Base-by-base conservation (phyloP, 768 basidiomycete genomes). In the Symmetrospora coprosmae region DNA sequence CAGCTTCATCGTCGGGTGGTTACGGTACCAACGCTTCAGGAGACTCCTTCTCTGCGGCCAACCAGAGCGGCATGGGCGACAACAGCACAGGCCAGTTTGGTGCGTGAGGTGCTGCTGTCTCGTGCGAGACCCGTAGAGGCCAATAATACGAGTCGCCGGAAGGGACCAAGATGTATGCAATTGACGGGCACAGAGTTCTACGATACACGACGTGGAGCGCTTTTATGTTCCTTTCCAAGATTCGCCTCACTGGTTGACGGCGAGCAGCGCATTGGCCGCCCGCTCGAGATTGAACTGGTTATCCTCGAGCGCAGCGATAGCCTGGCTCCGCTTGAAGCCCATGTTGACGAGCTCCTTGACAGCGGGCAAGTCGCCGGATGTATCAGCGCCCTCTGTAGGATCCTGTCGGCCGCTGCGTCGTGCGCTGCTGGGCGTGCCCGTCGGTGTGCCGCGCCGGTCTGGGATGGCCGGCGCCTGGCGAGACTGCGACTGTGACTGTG, bases 281-380 rank as follows among this genome's bases (percentile, higher is more conserved):
- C 51, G 21, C 21, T 25, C 51, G 19, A 53, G 11, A 21, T 53
- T 38, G 21, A 39, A 53, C 37, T 53, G 51, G 33, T 53, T 53
- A 40, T 53, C 51, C 27, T 53, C 51, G 19, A 53, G 51, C 23
- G 51, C 51, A 11, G 51, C 51, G 23, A 53, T 53, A 14, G 37
- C 39, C 31, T 53, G 51, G 23, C 6, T 39, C 11, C 51, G 11
- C 19, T 40, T 34, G 37, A 53, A 53, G 8, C 51, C 51, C 51
- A 53, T 53, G 35, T 25, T 38, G 4, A 25, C 25, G 2, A 53
- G 51, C 51, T 53, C 51, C 39, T 53, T 53, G 14, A 53, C 51
- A 23, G 37, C 35, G 11, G 51, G 51, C 9, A 53, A 13, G 39
- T 53, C 51, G 4, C 51, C 51, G 33, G 37, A 33, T 17, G n/a